Evolutionary conservation across 1,284 basidiomycete genomes (phyloP).

Genomic region (Cutaneotrichosporon curvatum): DNA sequence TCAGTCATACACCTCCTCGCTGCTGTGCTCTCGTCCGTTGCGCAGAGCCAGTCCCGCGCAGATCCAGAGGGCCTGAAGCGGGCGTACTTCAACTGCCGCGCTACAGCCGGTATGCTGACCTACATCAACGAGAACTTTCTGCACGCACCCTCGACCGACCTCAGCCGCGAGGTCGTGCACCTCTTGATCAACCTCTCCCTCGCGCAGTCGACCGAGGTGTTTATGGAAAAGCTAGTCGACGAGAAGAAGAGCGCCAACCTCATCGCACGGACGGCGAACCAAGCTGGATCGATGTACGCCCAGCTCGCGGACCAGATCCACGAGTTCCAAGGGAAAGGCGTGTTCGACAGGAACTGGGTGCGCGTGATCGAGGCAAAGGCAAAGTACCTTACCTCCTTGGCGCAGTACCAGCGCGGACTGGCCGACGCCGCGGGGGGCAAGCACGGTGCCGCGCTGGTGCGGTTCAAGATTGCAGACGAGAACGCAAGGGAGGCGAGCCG

Average conservation of each 20-base stretch:
- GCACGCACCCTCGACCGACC: slow-evolving; percentile 95
- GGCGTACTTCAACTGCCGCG: slow-evolving; percentile 83
- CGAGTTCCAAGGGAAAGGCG: slow-evolving; percentile 90
- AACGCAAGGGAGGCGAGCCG: slow-evolving; percentile 78
- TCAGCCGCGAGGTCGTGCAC: slow-evolving; percentile 89
- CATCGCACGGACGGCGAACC: slow-evolving; percentile 76
- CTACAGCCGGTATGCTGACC: slow-evolving; percentile 93
- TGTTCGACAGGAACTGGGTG: slow-evolving; percentile 94
- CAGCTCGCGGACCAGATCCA: slow-evolving; percentile 80
- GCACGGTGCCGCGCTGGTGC: slow-evolving; percentile 78
- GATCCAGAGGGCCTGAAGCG: slow-evolving; percentile 87
- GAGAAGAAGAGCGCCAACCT: slow-evolving; percentile 79
- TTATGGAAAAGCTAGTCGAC: slow-evolving; percentile 87
- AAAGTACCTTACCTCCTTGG: slow-evolving; percentile 77
- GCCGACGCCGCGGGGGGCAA: slow-evolving; percentile 70
- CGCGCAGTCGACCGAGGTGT: slow-evolving; percentile 92
- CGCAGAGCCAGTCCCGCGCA: slow-evolving; percentile 60
- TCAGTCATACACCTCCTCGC: slow-evolving; percentile 97
- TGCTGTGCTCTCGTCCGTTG: slow-evolving; percentile 83
- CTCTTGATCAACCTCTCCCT: slow-evolving; percentile 78
- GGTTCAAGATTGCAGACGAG: slow-evolving; percentile 70
- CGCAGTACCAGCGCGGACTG: slow-evolving; percentile 78
- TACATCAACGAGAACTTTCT: slow-evolving; percentile 99
- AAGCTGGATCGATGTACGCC: slow-evolving; percentile 73
- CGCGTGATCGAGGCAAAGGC: slow-evolving; percentile 64